Evolutionary conservation across 768 basidiomycete genomes (phyloP).

Genomic region (Psilocybe sp.): DNA sequence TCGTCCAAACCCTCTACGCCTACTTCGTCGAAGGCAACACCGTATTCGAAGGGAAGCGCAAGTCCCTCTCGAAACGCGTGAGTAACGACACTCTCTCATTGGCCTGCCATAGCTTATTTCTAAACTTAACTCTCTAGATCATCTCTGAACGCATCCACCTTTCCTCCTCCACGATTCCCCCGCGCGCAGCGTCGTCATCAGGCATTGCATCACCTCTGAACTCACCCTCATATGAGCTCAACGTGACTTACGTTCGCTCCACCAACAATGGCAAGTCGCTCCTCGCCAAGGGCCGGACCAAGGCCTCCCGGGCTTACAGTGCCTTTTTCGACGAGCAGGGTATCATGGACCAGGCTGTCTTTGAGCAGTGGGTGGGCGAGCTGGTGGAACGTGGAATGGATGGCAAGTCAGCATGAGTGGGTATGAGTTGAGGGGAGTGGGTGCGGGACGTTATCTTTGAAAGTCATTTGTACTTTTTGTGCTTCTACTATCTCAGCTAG

Average conservation of each 20-base stretch:
- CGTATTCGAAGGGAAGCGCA: constrained; percentile 87
- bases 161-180: constrained; percentile 63
- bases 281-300: constrained; percentile 65
- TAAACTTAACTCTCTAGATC: constrained; percentile 48
- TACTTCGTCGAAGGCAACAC: constrained; percentile 82
- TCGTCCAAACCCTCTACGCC: constrained; percentile 75
- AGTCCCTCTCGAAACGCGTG: constrained; percentile 85
- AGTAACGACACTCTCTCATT: constrained; percentile 30
- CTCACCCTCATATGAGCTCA: constrained; percentile 67
- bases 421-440: neutral
- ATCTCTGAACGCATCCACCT: constrained; percentile 88
- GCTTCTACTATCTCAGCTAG: neutral
- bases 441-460: neutral
- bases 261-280: constrained; percentile 85
- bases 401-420: constrained; percentile 49
- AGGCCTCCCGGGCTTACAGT: constrained; percentile 56
- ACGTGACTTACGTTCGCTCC: constrained; percentile 71
- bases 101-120: neutral
- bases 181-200: constrained; percentile 30
- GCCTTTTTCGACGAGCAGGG: constrained; percentile 83
- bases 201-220: constrained; percentile 26
- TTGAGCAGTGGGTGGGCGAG: constrained; percentile 78
- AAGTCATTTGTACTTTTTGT: neutral
- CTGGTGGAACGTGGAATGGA: constrained; percentile 74
- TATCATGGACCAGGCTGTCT: constrained; percentile 68